Evolutionary conservation across 2,329 filamentous ascomycete species (phyloP), one percentile per base, ranked within the genome.

Genomic region (Cladophialophora yegresii): DNA sequence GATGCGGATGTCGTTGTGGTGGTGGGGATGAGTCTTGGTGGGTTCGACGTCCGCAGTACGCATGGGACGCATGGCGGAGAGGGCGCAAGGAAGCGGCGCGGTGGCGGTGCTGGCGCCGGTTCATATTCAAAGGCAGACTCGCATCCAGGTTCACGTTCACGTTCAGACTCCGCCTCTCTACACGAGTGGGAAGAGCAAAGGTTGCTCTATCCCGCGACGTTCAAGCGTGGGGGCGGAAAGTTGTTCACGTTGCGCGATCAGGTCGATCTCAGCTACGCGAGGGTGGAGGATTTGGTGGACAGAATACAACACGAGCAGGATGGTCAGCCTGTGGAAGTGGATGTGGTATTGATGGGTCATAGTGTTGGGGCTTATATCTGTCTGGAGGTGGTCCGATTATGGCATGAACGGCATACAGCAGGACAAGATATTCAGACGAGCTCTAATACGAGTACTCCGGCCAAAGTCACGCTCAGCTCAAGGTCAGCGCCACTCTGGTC

Each of bases 351-450:
- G 16, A 83, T 89, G 56, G 90, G 89, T 3, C 90, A 93, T 75
- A 91, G 89, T 0, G 87, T 93, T 0, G 90, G 90, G 26, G 80
- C 85, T 9, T 93, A 90, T 73, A 88, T 93, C 22, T 78, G 84
- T 2, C 84, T 92, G 67, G 89, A 92, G 73, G 77, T 90, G 32
- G 83, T 90, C 54, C 80, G 86, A 66, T 80, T 85, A 9, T 82
- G 87, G 66, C 77, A 81, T 40, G 78, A 78, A 43, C 51, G 51
- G 28, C 47, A 20, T 12, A 13, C 23, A n/a, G 7, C 40, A 20
- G 26, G 16, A 53, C 32, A 40, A 26, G 20, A 50, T 54, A 26
- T 23, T 20, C 28, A 26, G 22, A 26, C 47, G 9, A 26, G 9
- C 1, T 51, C 47, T 9, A 51, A 28, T 23, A n/a, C n/a, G n/a